Evolutionary conservation across 495 filamentous ascomycete genomes (phyloP).

Genomic region (Entonaema liquescens): DNA sequence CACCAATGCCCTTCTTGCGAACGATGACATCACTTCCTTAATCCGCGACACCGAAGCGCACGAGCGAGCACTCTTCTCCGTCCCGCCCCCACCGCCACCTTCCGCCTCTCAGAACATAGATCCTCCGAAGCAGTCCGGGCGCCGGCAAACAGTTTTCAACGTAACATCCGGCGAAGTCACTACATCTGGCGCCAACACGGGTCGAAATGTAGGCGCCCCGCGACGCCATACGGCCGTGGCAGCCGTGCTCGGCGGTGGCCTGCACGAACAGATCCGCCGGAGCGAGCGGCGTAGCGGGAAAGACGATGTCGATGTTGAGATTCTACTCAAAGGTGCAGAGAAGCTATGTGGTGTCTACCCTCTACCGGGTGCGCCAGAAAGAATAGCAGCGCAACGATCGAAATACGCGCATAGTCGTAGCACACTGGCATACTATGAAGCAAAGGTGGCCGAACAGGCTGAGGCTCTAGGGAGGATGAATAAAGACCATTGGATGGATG

Average conservation of each 20-base stretch:
- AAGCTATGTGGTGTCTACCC: slow-evolving; percentile 90
- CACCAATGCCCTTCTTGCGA: slow-evolving; percentile 88
- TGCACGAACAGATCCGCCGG: slow-evolving; percentile 81
- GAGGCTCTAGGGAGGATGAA: slow-evolving; percentile 79
- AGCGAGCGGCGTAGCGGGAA: slow-evolving; percentile 57
- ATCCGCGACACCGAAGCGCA: slow-evolving; percentile 96
- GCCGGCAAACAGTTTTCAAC: slow-evolving; percentile 65
- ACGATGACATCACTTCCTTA: slow-evolving; percentile 89
- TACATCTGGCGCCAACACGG: slow-evolving; percentile 53
- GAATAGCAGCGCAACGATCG: slow-evolving; percentile 74
- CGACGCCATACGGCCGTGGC: slow-evolving; percentile 86
- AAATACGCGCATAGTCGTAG: slow-evolving; percentile 76
- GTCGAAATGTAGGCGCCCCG: slow-evolving; percentile 59
- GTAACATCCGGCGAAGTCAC: slow-evolving; percentile 64
- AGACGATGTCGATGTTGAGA: slow-evolving; percentile 84
- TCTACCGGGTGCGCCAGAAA: slow-evolving; percentile 81
- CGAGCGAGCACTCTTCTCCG: slow-evolving; percentile 93
- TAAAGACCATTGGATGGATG: slow-evolving; percentile 57
- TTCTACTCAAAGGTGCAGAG: slow-evolving; percentile 86
- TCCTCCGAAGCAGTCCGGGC: slow-evolving; percentile 45
- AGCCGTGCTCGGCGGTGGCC: slow-evolving; percentile 84
- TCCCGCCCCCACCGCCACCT: slow-evolving; percentile 71
- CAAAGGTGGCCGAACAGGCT: slow-evolving; percentile 78
- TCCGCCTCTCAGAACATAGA: slow-evolving; percentile 45
- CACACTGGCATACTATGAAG: slow-evolving; percentile 82